Percentiles rank a stretch among this genome's conserved stretches.
phyloP scores from a whole-genome alignment of 2,329 filamentous ascomycete genomes.

The Sclerotinia nivalis region DNA sequence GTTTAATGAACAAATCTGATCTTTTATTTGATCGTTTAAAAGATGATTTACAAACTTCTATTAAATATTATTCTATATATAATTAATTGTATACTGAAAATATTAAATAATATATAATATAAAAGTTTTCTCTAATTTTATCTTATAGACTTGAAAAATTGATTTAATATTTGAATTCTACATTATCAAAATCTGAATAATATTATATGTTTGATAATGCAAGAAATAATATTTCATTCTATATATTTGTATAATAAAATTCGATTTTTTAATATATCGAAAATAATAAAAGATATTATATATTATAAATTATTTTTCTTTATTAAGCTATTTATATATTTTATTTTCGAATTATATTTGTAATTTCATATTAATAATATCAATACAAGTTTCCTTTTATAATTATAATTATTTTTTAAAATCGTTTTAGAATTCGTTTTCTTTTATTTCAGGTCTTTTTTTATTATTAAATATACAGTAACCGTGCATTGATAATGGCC shows the following conservation, averaged over 20 bases:
- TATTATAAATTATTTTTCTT: not conserved
- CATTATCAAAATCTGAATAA: not conserved
- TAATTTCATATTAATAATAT: not conserved
- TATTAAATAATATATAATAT: not conserved
- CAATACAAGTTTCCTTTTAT: too few relatives aligned
- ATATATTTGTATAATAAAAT: too few relatives aligned
- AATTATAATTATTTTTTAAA: too few relatives aligned
- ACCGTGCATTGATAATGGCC: too few relatives aligned
- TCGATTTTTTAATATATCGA: not conserved
- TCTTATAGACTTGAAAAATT: not conserved
- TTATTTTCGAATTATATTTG: not conserved
- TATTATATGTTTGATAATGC: not conserved
- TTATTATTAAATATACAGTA: too few relatives aligned
- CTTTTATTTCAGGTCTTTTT: too few relatives aligned
- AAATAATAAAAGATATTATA: not conserved
- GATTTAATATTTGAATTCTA: not conserved
- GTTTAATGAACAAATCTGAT: not conserved
- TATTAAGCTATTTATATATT: not conserved
- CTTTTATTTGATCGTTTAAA: not conserved
- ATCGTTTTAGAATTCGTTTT: too few relatives aligned
- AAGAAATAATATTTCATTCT: not conserved
- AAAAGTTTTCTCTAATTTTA: not conserved
- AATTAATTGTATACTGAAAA: not conserved
- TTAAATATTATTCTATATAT: not conserved
- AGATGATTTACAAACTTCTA: not conserved